Evolutionary conservation across 192 early-diverging fungal species (phyloP).

Genomic region (Spinellus fusiger): DNA sequence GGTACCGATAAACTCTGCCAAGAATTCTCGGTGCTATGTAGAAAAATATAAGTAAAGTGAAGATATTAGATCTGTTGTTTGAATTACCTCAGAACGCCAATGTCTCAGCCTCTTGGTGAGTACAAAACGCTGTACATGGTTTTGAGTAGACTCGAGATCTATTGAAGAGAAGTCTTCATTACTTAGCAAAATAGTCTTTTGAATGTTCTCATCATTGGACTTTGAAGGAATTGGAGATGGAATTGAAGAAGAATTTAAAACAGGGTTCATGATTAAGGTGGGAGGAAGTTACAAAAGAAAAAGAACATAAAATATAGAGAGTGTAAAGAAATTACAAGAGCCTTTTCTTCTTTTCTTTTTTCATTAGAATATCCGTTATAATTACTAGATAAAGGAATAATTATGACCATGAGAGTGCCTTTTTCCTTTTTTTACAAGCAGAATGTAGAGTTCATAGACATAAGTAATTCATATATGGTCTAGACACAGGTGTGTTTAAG

Average conservation of each 20-base stretch:
- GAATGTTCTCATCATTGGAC: background rate
- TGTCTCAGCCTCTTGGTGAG: background rate
- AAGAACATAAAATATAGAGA: background rate
- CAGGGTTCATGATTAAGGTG: too few species aligned
- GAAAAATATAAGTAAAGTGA: background rate
- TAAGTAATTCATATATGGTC: too few species aligned
- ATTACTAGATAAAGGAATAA: too few species aligned
- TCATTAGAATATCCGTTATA: background rate
- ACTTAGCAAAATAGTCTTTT: background rate
- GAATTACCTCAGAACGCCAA: background rate
- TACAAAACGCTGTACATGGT: background rate
- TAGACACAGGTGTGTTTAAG: too few species aligned
- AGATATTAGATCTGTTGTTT: background rate
- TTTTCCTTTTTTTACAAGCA: too few species aligned
- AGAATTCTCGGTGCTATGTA: slow-evolving; percentile 41
- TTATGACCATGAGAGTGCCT: too few species aligned
- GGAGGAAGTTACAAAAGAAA: background rate
- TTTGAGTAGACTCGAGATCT: background rate
- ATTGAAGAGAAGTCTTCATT: background rate
- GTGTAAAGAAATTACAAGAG: too few species aligned
- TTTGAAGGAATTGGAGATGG: background rate
- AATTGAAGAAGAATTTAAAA: background rate
- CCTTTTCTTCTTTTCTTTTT: background rate
- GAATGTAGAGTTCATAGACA: too few species aligned
- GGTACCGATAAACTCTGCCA: slow-evolving; percentile 75